phyloP scores from a whole-genome alignment of 257 asterid genomes.

The Jacaranda mimosifolia region DNA sequence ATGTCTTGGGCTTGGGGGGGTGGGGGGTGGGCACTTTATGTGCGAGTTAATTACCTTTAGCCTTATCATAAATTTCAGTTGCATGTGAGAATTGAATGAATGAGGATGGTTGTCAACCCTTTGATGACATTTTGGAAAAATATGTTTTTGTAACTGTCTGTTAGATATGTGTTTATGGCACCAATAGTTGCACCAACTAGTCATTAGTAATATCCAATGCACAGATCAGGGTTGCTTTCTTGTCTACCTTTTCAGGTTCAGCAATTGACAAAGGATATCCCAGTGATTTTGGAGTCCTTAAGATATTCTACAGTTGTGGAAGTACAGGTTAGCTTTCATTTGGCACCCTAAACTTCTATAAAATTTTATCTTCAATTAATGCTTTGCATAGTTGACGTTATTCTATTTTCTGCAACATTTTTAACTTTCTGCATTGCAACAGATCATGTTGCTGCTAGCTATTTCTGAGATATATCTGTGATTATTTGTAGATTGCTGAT shows the following conservation, averaged over 20 bases:
- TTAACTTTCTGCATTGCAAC: neutral
- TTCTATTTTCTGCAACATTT: conserved; percentile 19
- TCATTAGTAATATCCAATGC: conserved; percentile 24
- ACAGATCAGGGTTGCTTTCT: conserved; percentile 45
- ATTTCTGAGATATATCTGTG: neutral
- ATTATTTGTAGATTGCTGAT: neutral
- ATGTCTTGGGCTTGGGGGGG: neutral
- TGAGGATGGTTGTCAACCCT: conserved; percentile 5
- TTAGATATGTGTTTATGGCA: conserved; percentile 11
- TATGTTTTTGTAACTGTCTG: neutral
- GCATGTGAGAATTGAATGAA: neutral
- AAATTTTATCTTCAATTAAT: neutral
- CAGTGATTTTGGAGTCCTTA: conserved; percentile 72
- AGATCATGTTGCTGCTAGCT: neutral
- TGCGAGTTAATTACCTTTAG: neutral
- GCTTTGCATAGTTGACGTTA: neutral
- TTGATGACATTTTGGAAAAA: neutral
- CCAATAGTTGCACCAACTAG: neutral
- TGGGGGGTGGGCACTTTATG: neutral
- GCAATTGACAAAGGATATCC: conserved; percentile 61
- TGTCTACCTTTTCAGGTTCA: conserved; percentile 66
- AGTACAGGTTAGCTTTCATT: conserved; percentile 62
- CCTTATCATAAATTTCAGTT: neutral
- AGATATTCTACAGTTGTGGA: conserved; percentile 67
- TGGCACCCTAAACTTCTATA: neutral